Percentiles rank a stretch among this genome's conserved stretches.
phyloP scores from a whole-genome alignment of 306 rosid species.

The Quercus glauca region DNA sequence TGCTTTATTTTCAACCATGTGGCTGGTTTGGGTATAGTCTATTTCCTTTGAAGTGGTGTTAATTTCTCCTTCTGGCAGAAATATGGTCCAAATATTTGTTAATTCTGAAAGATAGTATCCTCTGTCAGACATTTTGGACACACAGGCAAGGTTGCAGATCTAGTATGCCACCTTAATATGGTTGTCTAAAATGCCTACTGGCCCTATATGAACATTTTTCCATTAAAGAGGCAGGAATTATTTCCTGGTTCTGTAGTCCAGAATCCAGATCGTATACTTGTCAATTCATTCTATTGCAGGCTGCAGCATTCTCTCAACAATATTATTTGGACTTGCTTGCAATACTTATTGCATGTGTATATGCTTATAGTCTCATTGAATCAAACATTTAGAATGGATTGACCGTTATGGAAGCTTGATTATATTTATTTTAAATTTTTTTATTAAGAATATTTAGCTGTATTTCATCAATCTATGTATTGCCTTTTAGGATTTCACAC shows the following conservation, averaged over 20 bases:
- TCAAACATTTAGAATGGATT: background rate
- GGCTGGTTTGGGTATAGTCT: conserved; percentile 87
- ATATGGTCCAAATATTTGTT: background rate
- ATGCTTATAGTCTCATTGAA: background rate
- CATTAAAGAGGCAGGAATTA: background rate
- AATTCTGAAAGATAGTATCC: background rate
- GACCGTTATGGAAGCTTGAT: background rate
- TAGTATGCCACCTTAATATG: background rate
- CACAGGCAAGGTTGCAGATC: background rate
- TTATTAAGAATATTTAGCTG: background rate
- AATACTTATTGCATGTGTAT: background rate
- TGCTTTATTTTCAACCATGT: conserved; percentile 87
- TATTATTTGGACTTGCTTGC: background rate
- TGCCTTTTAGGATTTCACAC: background rate
- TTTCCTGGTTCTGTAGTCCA: background rate
- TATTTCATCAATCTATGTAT: background rate
- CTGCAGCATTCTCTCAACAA: background rate
- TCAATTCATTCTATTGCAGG: background rate
- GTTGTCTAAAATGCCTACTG: background rate
- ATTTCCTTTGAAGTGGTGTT: conserved; percentile 18
- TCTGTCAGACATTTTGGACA: conserved; percentile 8
- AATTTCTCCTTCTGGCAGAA: conserved; percentile 2
- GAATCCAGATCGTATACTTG: background rate
- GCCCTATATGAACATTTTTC: background rate
- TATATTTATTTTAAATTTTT: background rate